These are phyloP conservation scores for Coemansia brasiliensis DNA, from an alignment of 192 early-diverging fungal genomes.

Conservation along the genomic window DNA sequence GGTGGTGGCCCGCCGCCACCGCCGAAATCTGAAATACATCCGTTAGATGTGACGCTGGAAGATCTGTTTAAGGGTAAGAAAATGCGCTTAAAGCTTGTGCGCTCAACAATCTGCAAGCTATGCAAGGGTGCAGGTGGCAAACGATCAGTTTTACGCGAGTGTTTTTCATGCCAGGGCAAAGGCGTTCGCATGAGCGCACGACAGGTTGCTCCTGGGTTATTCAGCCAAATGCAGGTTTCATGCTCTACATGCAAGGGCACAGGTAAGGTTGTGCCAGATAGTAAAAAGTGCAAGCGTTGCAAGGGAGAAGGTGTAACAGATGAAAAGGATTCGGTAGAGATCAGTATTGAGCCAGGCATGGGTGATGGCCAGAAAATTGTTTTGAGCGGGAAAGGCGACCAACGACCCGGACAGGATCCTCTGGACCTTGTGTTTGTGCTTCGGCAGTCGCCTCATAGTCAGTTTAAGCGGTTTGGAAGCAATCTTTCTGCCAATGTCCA, in stretches of 20 bases:
- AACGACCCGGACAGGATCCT: slow-evolving; percentile 85
- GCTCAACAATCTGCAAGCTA: slow-evolving; percentile 38
- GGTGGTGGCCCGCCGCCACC: slow-evolving; percentile 13
- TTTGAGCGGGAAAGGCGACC: slow-evolving; percentile 93
- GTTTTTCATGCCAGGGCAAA: slow-evolving; percentile 34
- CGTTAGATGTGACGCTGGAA: slow-evolving; percentile 66
- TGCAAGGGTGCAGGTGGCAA: slow-evolving; percentile 53
- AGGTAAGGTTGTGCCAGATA: slow-evolving; percentile 82
- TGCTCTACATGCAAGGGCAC: slow-evolving; percentile 68
- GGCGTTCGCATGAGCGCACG: slow-evolving; percentile 25
- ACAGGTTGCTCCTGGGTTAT: slow-evolving; percentile 39
- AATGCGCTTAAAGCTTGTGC: slow-evolving; percentile 60
- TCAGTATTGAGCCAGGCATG: slow-evolving; percentile 96
- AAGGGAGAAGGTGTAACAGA: slow-evolving; percentile 80
- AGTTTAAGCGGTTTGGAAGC: slow-evolving; percentile 77
- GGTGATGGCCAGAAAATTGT: slow-evolving; percentile 83
- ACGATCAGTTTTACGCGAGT: slow-evolving; percentile 42
- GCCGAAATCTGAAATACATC: slow-evolving; percentile 20
- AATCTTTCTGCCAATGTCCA: slow-evolving; percentile 79
- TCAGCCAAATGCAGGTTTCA: slow-evolving; percentile 73
- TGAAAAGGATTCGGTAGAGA: slow-evolving; percentile 89
- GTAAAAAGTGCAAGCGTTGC: slow-evolving; percentile 91
- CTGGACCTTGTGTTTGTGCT: slow-evolving; percentile 93
- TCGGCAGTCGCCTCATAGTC: slow-evolving; percentile 75
- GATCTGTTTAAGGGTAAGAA: slow-evolving; percentile 76